These are phyloP conservation scores for Lanmaoa rubissima DNA, from an alignment of 768 basidiomycete genomes.

Conservation along the genomic window DNA sequence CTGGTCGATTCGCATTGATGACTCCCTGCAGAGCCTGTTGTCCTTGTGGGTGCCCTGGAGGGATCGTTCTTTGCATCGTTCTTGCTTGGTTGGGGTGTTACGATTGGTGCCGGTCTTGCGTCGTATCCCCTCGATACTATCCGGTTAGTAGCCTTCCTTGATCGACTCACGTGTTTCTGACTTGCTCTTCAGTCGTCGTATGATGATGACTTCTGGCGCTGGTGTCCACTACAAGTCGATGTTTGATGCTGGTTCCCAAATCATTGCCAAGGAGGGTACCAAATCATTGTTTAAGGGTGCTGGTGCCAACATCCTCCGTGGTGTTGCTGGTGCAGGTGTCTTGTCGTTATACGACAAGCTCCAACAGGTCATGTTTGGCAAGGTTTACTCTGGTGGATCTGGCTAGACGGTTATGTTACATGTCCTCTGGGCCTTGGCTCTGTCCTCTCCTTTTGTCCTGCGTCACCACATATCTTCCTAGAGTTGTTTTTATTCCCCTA, in stretches of 20 bases:
- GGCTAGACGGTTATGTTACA: constrained; percentile 20
- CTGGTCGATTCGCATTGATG: constrained; percentile 28
- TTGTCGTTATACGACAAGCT: constrained; percentile 99
- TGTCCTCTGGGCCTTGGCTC: constrained; percentile 30
- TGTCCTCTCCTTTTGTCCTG: constrained; percentile 29
- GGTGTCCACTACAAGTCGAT: constrained; percentile 98
- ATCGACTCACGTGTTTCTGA: neutral
- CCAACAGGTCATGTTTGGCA: constrained; percentile 94
- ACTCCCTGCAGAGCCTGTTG: constrained; percentile 75
- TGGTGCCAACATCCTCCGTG: constrained; percentile 94
- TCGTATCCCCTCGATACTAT: constrained; percentile 94
- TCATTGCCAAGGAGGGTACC: constrained; percentile 91
- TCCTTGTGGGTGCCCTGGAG: constrained; percentile 92
- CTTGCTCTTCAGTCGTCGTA: constrained; percentile 80
- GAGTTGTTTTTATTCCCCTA: constrained; percentile 35
- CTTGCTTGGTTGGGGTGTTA: constrained; percentile 97
- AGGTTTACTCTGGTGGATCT: constrained; percentile 95
- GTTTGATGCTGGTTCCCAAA: constrained; percentile 95
- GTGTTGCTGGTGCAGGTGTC: constrained; percentile 99
- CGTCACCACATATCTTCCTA: constrained; percentile 28
- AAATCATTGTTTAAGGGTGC: constrained; percentile 99
- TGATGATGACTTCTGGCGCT: constrained; percentile 99
- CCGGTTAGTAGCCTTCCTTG: constrained; percentile 43
- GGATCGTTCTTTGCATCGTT: constrained; percentile 98
- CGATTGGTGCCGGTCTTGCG: constrained; percentile 98